phyloP scores from a whole-genome alignment of 2,329 filamentous ascomycete genomes.

The Calonectria pseudoturangicola region DNA sequence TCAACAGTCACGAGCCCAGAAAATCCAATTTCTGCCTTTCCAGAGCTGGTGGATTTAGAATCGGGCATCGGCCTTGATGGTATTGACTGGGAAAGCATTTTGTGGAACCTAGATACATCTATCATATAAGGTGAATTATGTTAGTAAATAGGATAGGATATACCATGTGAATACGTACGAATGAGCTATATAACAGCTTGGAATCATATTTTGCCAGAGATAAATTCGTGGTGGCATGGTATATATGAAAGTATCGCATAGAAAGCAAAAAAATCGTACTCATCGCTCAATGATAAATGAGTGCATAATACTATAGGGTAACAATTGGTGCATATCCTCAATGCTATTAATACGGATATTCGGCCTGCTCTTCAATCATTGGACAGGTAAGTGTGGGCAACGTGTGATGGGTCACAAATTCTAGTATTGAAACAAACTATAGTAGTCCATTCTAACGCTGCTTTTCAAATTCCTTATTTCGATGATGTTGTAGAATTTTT shows the following conservation, averaged over 20 bases:
- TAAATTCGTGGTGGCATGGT: too few relatives aligned
- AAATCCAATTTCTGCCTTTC: constrained; percentile 40
- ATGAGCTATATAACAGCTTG: not conserved
- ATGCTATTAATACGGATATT: not conserved
- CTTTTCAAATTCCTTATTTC: constrained; percentile 28
- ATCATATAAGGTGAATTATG: constrained; percentile 50
- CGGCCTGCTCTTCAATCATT: not conserved
- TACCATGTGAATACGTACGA: not conserved
- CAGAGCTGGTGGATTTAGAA: constrained; percentile 55
- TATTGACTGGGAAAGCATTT: constrained; percentile 60
- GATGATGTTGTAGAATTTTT: constrained; percentile 41
- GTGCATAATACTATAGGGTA: not conserved
- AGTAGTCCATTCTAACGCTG: not conserved
- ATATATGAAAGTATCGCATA: too few relatives aligned
- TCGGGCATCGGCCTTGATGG: constrained; percentile 58
- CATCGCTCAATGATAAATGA: too few relatives aligned
- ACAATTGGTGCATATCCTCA: not conserved
- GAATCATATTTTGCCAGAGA: too few relatives aligned
- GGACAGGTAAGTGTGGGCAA: too few relatives aligned
- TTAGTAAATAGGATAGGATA: not conserved
- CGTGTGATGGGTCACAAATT: not conserved
- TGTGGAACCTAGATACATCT: constrained; percentile 60
- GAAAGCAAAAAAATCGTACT: too few relatives aligned
- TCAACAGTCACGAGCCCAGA: constrained; percentile 39
- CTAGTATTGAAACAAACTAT: not conserved